phyloP scores from a whole-genome alignment of 2,329 filamentous ascomycete species.

The Teratosphaeria nubilosa region DNA sequence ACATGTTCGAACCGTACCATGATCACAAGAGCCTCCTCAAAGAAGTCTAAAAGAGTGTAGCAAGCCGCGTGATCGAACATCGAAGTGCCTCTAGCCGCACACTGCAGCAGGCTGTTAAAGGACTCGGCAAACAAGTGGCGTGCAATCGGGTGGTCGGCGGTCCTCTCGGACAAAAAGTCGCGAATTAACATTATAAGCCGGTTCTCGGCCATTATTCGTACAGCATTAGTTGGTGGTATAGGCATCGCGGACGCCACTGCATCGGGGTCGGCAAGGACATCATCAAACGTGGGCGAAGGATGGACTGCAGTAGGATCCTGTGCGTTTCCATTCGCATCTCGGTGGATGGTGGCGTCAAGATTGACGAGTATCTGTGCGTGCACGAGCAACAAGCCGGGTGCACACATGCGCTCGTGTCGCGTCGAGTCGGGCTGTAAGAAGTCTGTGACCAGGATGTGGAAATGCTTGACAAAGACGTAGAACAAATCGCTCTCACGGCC shows the following conservation, averaged over 20 bases:
- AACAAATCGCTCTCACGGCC: constrained; percentile 82
- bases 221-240: constrained; percentile 56
- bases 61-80: constrained; percentile 74
- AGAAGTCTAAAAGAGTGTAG: constrained; percentile 82
- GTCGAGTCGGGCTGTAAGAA: constrained; percentile 39
- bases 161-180: constrained; percentile 61
- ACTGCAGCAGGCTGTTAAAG: constrained; percentile 63
- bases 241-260: constrained; percentile 53
- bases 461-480: constrained; percentile 86
- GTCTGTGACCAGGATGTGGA: constrained; percentile 67
- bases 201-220: constrained; percentile 80
- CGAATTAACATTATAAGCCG: constrained; percentile 71
- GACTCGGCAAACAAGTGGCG: constrained; percentile 66
- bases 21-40: constrained; percentile 69
- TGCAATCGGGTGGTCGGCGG: constrained; percentile 42
- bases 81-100: constrained; percentile 63
- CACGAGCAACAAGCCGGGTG: constrained; percentile 69
- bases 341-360: constrained; percentile 74
- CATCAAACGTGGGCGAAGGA: constrained; percentile 53
- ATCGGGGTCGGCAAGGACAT: constrained; percentile 55
- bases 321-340: constrained; percentile 46
- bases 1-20: constrained; percentile 50
- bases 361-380: constrained; percentile 73
- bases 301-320: constrained; percentile 27
- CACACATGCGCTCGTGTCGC: constrained; percentile 49